Conservation (phyloP, 768 basidiomycete genomes). For the Amanita rimosa region DNA sequence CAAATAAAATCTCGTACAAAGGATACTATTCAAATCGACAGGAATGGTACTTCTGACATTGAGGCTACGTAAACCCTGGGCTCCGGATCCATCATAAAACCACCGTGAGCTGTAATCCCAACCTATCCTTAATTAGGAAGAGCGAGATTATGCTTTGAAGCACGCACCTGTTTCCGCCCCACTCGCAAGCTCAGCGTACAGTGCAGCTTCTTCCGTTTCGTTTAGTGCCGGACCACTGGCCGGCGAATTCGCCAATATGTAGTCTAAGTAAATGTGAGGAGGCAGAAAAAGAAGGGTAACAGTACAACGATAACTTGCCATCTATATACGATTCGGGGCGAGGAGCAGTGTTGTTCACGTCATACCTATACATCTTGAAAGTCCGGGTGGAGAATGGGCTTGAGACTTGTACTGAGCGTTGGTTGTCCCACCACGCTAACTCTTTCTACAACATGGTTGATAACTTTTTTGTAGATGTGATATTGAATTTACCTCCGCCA, state of each 20-base stretch:
- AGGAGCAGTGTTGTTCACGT: constrained; percentile 76
- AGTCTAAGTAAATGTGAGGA: constrained; percentile 37
- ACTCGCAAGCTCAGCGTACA: constrained; percentile 84
- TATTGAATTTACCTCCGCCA: constrained; percentile 53
- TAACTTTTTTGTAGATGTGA: neutral
- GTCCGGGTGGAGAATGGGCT: constrained; percentile 63
- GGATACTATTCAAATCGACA: constrained; percentile 74
- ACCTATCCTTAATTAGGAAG: constrained; percentile 11
- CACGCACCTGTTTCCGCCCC: constrained; percentile 72
- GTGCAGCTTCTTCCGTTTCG: constrained; percentile 40
- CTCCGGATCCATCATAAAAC: constrained; percentile 25
- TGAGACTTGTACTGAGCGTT: constrained; percentile 57
- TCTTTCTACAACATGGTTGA: constrained; percentile 57
- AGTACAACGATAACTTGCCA: constrained; percentile 25
- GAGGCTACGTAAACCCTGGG: constrained; percentile 52
- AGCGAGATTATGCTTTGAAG: neutral
- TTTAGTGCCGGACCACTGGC: constrained; percentile 42
- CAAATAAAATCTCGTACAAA: constrained; percentile 40
- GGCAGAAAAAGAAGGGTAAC: constrained; percentile 2
- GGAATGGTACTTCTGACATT: constrained; percentile 63
- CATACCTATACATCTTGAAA: constrained; percentile 59
- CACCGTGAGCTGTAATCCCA: constrained; percentile 50
- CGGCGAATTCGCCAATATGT: constrained; percentile 63
- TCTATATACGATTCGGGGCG: constrained; percentile 75
- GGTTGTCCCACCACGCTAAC: constrained; percentile 70